Percentiles rank a stretch among this genome's conserved stretches.
phyloP scores from a whole-genome alignment of 2,329 filamentous ascomycete species.

The Beauveria sp. region DNA sequence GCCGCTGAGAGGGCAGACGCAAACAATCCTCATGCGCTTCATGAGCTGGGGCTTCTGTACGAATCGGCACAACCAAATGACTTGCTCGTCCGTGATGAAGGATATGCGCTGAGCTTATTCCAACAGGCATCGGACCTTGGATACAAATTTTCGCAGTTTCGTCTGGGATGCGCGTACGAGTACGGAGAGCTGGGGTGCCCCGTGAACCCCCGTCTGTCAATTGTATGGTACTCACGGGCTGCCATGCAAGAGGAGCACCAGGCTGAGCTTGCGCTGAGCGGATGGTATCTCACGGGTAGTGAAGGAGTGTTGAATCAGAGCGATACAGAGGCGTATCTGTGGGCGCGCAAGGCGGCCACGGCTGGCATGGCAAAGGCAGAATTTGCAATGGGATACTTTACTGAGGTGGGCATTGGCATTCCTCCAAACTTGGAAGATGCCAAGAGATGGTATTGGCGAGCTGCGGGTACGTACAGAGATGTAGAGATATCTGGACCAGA shows the following conservation, averaged over 20 bases:
- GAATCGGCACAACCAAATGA: constrained; percentile 60
- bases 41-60: constrained; percentile 69
- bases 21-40: constrained; percentile 90
- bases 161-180: constrained; percentile 80
- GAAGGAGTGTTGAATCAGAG: constrained; percentile 84
- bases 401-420: constrained; percentile 87
- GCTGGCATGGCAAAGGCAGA: constrained; percentile 88
- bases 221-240: constrained; percentile 89
- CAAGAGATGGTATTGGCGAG: constrained; percentile 96
- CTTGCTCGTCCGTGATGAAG: constrained; percentile 70
- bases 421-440: constrained; percentile 85
- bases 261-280: constrained; percentile 73
- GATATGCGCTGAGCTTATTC: constrained; percentile 75
- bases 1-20: constrained; percentile 80
- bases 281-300: constrained; percentile 92
- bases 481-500: background rate
- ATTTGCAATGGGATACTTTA: constrained; percentile 96
- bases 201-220: constrained; percentile 76
- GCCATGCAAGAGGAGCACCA: constrained; percentile 93
- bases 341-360: constrained; percentile 87
- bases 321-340: constrained; percentile 93
- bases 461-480: constrained; percentile 68
- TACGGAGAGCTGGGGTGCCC: constrained; percentile 78
- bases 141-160: constrained; percentile 92
- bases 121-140: constrained; percentile 78